These are phyloP conservation scores for Septoria petroselini DNA, from an alignment of 2,329 filamentous ascomycete species.

Conservation along the genomic window DNA sequence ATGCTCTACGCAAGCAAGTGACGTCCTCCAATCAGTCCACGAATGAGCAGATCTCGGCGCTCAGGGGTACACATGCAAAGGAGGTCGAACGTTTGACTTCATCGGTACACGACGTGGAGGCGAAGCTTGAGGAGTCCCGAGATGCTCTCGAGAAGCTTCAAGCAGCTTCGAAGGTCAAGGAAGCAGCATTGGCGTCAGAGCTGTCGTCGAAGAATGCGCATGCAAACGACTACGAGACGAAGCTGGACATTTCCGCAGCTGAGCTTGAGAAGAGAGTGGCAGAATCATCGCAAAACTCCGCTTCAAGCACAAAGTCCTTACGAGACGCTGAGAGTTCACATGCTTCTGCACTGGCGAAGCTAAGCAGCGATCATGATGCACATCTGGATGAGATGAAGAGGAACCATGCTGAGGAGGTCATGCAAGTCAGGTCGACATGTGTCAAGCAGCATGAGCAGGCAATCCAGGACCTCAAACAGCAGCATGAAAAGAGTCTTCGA, in stretches of 20 bases:
- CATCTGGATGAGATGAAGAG: constrained; percentile 8
- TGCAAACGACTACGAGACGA: too few relatives aligned
- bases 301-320: not conserved
- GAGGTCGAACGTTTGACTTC: not conserved
- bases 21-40: not conserved
- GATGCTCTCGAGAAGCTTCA: too few relatives aligned
- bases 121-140: too few relatives aligned
- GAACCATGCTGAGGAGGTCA: constrained; percentile 9
- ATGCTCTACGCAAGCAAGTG: not conserved
- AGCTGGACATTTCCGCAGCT: too few relatives aligned
- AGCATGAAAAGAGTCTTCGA: constrained; percentile 2
- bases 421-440: not conserved
- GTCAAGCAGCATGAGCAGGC: constrained; percentile 6
- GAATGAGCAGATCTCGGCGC: not conserved
- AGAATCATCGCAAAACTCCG: too few relatives aligned
- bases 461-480: not conserved
- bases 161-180: too few relatives aligned
- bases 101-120: too few relatives aligned
- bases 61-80: not conserved
- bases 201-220: too few relatives aligned
- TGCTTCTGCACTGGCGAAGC: constrained; percentile 9
- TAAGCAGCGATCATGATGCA: constrained; percentile 10
- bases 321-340: constrained; percentile 6
- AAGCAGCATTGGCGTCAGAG: too few relatives aligned
- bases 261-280: too few relatives aligned